Conservation (phyloP, 164 flowering plant species). For the Magnolia sinica region DNA sequence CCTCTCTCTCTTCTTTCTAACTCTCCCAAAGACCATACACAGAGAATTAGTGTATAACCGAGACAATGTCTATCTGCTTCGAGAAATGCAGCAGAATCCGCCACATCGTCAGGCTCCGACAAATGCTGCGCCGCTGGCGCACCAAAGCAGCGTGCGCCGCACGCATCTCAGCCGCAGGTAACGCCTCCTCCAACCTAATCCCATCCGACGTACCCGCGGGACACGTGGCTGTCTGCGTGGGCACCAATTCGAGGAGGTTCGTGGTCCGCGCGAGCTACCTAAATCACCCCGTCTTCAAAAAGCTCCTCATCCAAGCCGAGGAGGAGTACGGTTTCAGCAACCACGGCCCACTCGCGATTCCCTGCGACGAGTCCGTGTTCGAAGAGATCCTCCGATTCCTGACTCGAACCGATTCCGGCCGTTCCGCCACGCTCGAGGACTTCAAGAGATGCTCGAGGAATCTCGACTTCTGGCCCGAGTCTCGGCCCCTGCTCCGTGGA, state of each 20-base stretch:
- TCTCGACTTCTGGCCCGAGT: slow-evolving; percentile 54
- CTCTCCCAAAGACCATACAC: background rate
- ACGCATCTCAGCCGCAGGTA: slow-evolving; percentile 23
- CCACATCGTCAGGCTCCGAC: slow-evolving; percentile 45
- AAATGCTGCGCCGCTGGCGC: slow-evolving; percentile 76
- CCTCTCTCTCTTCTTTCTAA: background rate
- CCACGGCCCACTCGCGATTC: slow-evolving; percentile 67
- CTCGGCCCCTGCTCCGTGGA: slow-evolving; percentile 56
- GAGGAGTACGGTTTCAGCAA: slow-evolving; percentile 77
- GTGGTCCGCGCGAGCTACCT: slow-evolving; percentile 72
- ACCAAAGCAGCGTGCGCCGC: slow-evolving; percentile 46
- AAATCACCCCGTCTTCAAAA: slow-evolving; percentile 74
- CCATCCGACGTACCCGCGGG: slow-evolving; percentile 80
- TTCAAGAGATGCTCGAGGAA: slow-evolving; percentile 45
- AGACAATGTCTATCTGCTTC: slow-evolving; percentile 7
- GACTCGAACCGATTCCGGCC: slow-evolving; percentile 42
- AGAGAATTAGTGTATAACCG: background rate
- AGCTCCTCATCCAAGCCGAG: slow-evolving; percentile 64
- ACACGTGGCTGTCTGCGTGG: slow-evolving; percentile 76
- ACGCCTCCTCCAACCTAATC: slow-evolving; percentile 10
- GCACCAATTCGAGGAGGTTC: slow-evolving; percentile 52
- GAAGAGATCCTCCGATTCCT: slow-evolving; percentile 62
- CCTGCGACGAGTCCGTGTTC: slow-evolving; percentile 78
- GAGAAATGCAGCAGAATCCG: slow-evolving; percentile 34
- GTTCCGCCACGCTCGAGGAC: slow-evolving; percentile 45